Conservation (phyloP, 1,139 yeast species). For the Nakaseomyces bracarensis region DNA sequence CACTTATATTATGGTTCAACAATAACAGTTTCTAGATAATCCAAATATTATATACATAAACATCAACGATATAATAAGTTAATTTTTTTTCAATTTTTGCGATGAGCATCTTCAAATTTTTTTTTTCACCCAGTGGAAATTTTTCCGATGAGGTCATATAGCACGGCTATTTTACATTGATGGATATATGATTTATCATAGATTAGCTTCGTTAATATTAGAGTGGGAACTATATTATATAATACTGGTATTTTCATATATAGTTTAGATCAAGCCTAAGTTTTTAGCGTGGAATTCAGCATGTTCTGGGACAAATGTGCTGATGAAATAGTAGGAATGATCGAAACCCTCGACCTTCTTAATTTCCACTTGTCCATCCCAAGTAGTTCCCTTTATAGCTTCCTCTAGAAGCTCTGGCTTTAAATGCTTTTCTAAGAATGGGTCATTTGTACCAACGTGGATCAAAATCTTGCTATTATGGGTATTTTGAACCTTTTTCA, state of each 20-base stretch:
- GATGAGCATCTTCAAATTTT: conserved; percentile 5
- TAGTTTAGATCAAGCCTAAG: conserved; percentile 42
- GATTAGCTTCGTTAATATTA: too few species aligned
- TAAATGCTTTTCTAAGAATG: conserved; percentile 61
- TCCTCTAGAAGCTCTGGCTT: conserved; percentile 65
- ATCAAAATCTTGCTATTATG: conserved; percentile 50
- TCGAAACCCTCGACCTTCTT: conserved; percentile 76
- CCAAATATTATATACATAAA: too few species aligned
- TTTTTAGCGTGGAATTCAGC: conserved; percentile 81
- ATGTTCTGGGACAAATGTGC: conserved; percentile 75
- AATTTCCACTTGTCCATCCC: conserved; percentile 54
- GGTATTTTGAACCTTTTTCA: conserved; percentile 43
- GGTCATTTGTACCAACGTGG: conserved; percentile 75
- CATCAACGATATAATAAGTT: not conserved
- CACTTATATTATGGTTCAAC: not conserved
- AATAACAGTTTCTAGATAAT: not conserved
- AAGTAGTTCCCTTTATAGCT: conserved; percentile 53
- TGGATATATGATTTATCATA: too few species aligned
- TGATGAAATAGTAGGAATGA: conserved; percentile 81
- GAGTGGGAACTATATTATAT: too few species aligned
- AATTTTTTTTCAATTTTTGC: not conserved
- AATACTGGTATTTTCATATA: too few species aligned
- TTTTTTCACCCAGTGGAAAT: not conserved
- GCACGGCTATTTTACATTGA: too few species aligned
- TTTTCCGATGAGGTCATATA: not conserved